These are phyloP conservation scores for Murraya koenigii DNA, from an alignment of 345 rosid genomes.

Conservation along the genomic window DNA sequence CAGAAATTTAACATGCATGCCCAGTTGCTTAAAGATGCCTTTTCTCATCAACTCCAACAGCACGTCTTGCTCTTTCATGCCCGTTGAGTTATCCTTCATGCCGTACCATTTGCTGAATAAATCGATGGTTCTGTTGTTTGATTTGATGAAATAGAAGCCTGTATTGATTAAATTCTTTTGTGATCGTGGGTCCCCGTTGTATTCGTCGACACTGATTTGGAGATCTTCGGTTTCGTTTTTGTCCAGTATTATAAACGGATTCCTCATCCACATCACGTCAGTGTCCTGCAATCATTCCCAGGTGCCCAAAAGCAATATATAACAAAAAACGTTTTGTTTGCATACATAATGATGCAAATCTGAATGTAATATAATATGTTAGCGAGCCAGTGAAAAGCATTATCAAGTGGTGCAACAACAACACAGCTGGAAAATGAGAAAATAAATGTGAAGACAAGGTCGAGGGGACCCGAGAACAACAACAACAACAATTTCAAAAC, in stretches of 20 bases:
- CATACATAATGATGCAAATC: no score
- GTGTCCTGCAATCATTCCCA: constrained; percentile 47
- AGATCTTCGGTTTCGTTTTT: constrained; percentile 43
- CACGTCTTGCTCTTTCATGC: constrained; percentile 78
- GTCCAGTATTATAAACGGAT: constrained; percentile 45
- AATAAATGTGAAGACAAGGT: no score
- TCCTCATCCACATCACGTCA: constrained; percentile 76
- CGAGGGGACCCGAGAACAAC: no score
- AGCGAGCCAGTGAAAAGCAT: no score
- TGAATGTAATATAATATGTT: not conserved
- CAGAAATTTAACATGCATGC: constrained; percentile 43
- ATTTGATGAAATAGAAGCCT: constrained; percentile 59
- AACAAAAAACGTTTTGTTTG: not conserved
- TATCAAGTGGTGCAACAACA: no score
- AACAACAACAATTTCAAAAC: no score
- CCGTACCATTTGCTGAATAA: constrained; percentile 63
- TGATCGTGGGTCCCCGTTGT: constrained; percentile 31
- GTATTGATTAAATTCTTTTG: constrained; percentile 51
- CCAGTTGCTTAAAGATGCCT: constrained; percentile 37
- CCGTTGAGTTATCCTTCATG: constrained; percentile 45
- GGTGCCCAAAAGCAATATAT: not conserved
- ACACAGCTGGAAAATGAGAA: no score
- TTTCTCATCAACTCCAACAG: constrained; percentile 34
- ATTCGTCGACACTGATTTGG: constrained; percentile 61
- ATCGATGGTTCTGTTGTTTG: constrained; percentile 65